These are phyloP conservation scores for Lipomyces kockii DNA, from an alignment of 805 yeast species.

Conservation along the genomic window DNA sequence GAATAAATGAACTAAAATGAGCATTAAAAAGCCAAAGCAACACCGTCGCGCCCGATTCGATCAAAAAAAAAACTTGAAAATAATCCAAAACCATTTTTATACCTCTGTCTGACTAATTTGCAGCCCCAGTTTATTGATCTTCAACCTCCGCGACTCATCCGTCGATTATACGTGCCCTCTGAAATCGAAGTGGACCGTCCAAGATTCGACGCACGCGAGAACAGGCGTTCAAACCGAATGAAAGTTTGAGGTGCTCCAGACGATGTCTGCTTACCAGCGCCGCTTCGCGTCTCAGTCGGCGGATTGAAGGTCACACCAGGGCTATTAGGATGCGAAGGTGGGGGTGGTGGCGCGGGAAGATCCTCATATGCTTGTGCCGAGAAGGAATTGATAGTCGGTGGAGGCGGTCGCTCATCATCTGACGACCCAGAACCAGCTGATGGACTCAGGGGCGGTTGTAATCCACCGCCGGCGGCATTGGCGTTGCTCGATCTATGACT, in stretches of 20 bases:
- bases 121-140: not conserved
- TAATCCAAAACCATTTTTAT: not conserved
- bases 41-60: conserved; percentile 10
- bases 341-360: not conserved
- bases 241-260: conserved; percentile 28
- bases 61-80: not conserved
- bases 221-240: conserved; percentile 34
- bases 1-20: not conserved
- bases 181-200: conserved; percentile 36
- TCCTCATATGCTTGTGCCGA: conserved; percentile 12
- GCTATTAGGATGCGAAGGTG: not conserved
- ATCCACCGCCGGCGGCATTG: conserved; percentile 16
- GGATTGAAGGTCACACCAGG: conserved; percentile 24
- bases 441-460: conserved; percentile 18
- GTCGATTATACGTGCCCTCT: conserved; percentile 36
- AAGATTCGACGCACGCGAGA: conserved; percentile 33
- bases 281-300: conserved; percentile 2
- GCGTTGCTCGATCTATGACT: conserved; percentile 26
- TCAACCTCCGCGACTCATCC: conserved; percentile 22
- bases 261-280: not conserved
- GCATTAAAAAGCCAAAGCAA: not conserved
- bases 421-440: conserved; percentile 17
- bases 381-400: conserved; percentile 27
- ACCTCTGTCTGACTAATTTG: not conserved
- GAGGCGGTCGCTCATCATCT: conserved; percentile 32